phyloP scores from a whole-genome alignment of 768 basidiomycete species.

The Artomyces pyxidatus region DNA sequence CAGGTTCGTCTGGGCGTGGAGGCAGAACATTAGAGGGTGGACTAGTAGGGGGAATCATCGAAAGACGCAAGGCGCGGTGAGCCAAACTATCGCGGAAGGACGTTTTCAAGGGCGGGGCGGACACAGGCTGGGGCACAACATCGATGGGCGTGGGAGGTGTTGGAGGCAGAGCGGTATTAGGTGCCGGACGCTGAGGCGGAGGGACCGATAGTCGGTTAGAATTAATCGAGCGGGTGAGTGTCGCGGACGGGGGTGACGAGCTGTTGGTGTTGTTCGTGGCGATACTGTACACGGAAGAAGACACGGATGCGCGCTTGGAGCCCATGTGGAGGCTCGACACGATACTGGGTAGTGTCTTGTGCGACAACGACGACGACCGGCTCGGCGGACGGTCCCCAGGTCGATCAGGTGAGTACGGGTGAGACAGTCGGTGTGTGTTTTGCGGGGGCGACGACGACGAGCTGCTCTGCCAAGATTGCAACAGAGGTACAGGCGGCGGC shows the following conservation, averaged over 20 bases:
- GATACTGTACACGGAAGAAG: conserved; percentile 36
- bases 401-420: conserved; percentile 13
- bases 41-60: conserved; percentile 42
- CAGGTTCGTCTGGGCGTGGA: conserved; percentile 51
- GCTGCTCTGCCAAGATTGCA: conserved; percentile 12
- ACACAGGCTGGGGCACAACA: conserved; percentile 26
- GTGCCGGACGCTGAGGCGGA: conserved; percentile 67
- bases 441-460: conserved; percentile 17
- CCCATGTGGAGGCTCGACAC: conserved; percentile 8
- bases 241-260: conserved; percentile 30
- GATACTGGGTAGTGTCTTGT: conserved; percentile 13
- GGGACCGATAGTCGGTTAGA: conserved; percentile 52
- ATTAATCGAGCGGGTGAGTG: conserved; percentile 18
- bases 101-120: conserved; percentile 18
- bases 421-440: conserved; percentile 18
- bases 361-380: conserved; percentile 25
- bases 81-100: conserved; percentile 50
- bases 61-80: conserved; percentile 39
- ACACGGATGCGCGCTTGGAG: conserved; percentile 21
- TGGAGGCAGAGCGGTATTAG: conserved; percentile 61
- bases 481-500: conserved; percentile 34
- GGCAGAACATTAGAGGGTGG: conserved; percentile 55
- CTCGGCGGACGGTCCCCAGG: conserved; percentile 10
- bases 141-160: conserved; percentile 35
- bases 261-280: conserved; percentile 5